Evolutionary conservation across 805 yeast genomes (phyloP).

Genomic region (Metschnikowia orientalis): DNA sequence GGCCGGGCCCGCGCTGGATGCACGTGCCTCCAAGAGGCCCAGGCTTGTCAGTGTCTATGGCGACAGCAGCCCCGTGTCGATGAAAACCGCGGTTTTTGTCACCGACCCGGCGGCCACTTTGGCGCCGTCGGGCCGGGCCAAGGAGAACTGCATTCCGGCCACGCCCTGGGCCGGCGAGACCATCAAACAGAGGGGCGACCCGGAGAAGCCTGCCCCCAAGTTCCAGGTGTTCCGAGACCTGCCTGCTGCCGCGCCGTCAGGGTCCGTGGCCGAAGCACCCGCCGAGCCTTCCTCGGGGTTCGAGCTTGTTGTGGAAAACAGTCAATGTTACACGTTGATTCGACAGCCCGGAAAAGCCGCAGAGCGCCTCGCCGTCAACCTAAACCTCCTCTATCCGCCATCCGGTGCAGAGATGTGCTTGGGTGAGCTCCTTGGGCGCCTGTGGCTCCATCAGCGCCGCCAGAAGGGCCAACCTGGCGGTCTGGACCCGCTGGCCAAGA

Average conservation of each 20-base stretch:
- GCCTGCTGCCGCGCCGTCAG: constrained; percentile 2
- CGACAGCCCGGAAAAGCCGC: constrained; percentile 53
- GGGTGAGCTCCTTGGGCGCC: constrained; percentile 59
- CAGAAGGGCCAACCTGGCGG: not conserved
- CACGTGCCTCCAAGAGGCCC: constrained; percentile 19
- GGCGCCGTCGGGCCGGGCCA: constrained; percentile 43
- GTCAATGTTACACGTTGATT: constrained; percentile 47
- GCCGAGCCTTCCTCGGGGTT: constrained; percentile 3
- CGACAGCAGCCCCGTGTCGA: constrained; percentile 9
- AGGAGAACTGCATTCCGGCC: constrained; percentile 59
- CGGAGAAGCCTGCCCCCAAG: constrained; percentile 25
- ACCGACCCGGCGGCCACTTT: constrained; percentile 39
- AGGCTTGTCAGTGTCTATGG: constrained; percentile 37
- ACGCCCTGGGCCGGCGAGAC: constrained; percentile 63
- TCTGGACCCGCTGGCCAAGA: not conserved
- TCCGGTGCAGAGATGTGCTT: constrained; percentile 51
- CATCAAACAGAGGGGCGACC: constrained; percentile 37
- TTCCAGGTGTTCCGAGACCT: constrained; percentile 17
- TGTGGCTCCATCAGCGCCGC: constrained; percentile 20
- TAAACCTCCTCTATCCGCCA: constrained; percentile 50
- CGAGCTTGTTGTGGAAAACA: constrained; percentile 12
- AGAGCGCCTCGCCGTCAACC: constrained; percentile 57
- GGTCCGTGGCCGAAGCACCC: no score
- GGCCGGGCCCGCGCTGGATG: no score
- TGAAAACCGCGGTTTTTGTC: constrained; percentile 19